Base-by-base conservation (phyloP, 2,329 filamentous ascomycete species). In the Akanthomyces dipterigenus region DNA sequence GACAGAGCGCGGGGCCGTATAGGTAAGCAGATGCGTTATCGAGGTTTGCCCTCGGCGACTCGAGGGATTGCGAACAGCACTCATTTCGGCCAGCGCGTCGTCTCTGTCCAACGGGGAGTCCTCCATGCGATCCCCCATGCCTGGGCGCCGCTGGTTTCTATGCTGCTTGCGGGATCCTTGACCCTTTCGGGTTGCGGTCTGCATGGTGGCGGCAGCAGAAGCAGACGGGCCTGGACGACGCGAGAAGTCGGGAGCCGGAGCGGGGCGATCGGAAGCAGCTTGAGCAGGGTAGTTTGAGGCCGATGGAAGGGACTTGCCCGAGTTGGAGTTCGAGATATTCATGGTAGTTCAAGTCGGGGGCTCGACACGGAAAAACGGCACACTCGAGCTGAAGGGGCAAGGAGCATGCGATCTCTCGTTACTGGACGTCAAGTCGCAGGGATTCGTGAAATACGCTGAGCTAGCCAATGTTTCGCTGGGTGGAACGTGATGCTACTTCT, bases 21-120 rank as follows among this genome's bases (percentile, higher is more conserved):
- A 96, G 78, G 93, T 93, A 82, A 99, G 90, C 62, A 99, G 78
- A 75, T 99, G 95, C 45, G 95, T 98, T 72, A 99, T 99, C 70
- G 91, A 96, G 59, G 92, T 97, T 75, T 97, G 93, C 59, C 95
- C 95, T 69, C 95, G 91, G 63, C 95, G 88, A 70, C 82, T 83
- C n/a, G 79, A 80, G 14, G 82, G 74, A 66, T 84, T 85, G 62
- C 81, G 78, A 62, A 85, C 73, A 22, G 82, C 82, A 65, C 82
- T 77, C 64, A 93, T 81, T 78, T 97, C 92, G 66, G 87, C 91
- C 84, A 96, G 88, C 69, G 85, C 86, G 83, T 96, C 92, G 78
- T 96, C 92, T 78, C 93, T 87, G 72, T 88, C 83, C 67, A 88
- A 65, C 9, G 68, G 66, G 26, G 67, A 55, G 31, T 55, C 68